A percentile compares a stretch with the other conserved stretches of the same genome.
phyloP scores from a whole-genome alignment of 2,329 filamentous ascomycete genomes.

The Diplodia mutila region DNA sequence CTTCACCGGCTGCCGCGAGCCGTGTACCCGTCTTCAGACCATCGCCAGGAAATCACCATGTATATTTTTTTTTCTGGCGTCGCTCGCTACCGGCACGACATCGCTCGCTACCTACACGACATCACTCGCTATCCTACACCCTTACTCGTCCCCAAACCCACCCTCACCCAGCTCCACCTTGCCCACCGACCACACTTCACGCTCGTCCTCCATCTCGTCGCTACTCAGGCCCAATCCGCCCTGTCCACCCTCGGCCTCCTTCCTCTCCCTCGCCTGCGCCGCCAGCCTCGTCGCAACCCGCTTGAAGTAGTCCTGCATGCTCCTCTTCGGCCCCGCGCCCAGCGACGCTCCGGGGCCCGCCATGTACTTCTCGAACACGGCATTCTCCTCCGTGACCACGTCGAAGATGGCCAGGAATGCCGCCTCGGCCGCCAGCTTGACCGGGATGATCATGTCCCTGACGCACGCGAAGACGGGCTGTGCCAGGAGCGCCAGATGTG shows the following conservation, averaged over 20 bases:
- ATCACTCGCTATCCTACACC: not conserved
- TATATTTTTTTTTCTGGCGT: not conserved
- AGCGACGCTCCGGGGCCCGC: constrained; percentile 67
- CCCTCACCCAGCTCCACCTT: constrained; percentile 78
- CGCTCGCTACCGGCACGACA: not conserved
- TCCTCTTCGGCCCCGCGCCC: constrained; percentile 74
- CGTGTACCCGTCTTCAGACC: not conserved
- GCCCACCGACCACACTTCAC: constrained; percentile 93
- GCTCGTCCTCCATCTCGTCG: constrained; percentile 92
- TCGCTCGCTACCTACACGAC: not conserved
- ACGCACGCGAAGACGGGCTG: constrained; percentile 87
- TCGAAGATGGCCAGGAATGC: constrained; percentile 90
- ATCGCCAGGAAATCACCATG: not conserved
- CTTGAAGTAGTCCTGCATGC: constrained; percentile 98
- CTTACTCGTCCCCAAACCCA: constrained; percentile 34
- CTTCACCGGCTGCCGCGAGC: no score
- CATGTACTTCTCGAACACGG: constrained; percentile 91
- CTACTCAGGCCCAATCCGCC: constrained; percentile 84
- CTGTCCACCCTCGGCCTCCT: constrained; percentile 86
- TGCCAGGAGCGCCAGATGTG: constrained; percentile 79
- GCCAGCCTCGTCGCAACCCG: constrained; percentile 82
- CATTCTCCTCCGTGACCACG: constrained; percentile 83
- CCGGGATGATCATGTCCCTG: constrained; percentile 87
- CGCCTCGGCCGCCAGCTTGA: constrained; percentile 93
- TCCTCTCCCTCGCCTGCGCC: constrained; percentile 84